phyloP scores from a whole-genome alignment of 1,284 basidiomycete species.

The Gymnopus androsaceus region DNA sequence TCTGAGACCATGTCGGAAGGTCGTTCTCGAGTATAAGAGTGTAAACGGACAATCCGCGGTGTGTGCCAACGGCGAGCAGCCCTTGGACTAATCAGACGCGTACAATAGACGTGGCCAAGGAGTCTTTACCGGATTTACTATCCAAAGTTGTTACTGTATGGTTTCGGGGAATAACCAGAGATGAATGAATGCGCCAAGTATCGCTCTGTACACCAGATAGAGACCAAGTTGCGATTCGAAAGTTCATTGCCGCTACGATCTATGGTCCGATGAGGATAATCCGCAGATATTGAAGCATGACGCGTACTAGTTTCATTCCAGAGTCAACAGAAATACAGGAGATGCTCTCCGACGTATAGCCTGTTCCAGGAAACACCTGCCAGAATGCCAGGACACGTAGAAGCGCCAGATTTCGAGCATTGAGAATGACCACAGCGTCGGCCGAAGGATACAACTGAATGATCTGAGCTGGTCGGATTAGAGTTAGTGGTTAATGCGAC shows the following conservation, averaged over 20 bases:
- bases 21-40: conserved; percentile 77
- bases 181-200: conserved; percentile 79
- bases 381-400: conserved; percentile 71
- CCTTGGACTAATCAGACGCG: conserved; percentile 44
- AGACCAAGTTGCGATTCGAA: conserved; percentile 71
- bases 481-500: conserved; percentile 25
- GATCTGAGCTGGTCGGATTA: conserved; percentile 16
- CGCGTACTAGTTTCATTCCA: conserved; percentile 73
- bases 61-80: conserved; percentile 67
- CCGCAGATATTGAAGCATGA: conserved; percentile 10
- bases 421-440: conserved; percentile 66
- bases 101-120: conserved; percentile 8
- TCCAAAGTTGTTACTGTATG: conserved; percentile 62
- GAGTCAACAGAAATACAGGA: conserved; percentile 68
- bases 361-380: conserved; percentile 69
- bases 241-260: conserved; percentile 71
- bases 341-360: conserved; percentile 47
- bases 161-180: conserved; percentile 59
- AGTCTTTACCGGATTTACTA: conserved; percentile 62
- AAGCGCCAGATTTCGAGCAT: conserved; percentile 63
- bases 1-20: conserved; percentile 75
- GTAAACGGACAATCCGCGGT: conserved; percentile 63
- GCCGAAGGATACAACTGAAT: conserved; percentile 69
- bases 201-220: conserved; percentile 62
- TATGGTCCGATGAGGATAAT: conserved; percentile 32